Base-by-base conservation (phyloP, 805 yeast species). In the Pichia deserticola region DNA sequence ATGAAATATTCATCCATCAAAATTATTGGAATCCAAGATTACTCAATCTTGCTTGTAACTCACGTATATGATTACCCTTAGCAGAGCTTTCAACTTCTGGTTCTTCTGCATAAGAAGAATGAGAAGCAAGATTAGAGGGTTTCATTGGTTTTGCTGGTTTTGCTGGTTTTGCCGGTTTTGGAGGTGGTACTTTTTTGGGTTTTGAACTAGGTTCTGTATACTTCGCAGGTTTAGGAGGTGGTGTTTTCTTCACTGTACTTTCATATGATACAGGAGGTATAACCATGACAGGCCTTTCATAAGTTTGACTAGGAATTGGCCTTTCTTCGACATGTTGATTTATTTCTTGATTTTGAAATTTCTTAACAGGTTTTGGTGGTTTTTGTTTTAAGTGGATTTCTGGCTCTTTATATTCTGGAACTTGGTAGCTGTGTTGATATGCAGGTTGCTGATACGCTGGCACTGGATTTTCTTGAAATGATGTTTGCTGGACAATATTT, bases 41-140 rank as follows among this genome's bases (percentile, higher is more conserved):
- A 36, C 58, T 56, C 43, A 66, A 45, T 40, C 52, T 57, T 7
- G 58, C 52, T 42, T 66, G 70, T 32, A 66, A 46, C 36, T 66
- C 70, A 49, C 55, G 56, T 40, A 66, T 64, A 48, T 65, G 67
- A 34, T 46, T 44, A 4, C 64, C 67, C 4, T 38, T 51, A 7
- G 63, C 64, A 15, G 52, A 39, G 30, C 54, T 52, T 40, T 49
- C 47, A 13, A 47, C 53, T 12, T n/a, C 42, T 11, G 15, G 28
- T 28, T 13, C 45, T n/a, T n/a, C 20, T 20, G 20, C 13, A 7
- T 36, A 20, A 11, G 15, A 7, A 25, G 7, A 25, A 11, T 28
- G 12, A 6, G 42, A 6, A 34, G 29, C 28, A 13, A 35, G 36
- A 15, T 38, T 46, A 3, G 36, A 20, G 8, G 56, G 50, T 12